phyloP scores from a whole-genome alignment of 2,329 filamentous ascomycete species.

The Pleomassaria siparia region DNA sequence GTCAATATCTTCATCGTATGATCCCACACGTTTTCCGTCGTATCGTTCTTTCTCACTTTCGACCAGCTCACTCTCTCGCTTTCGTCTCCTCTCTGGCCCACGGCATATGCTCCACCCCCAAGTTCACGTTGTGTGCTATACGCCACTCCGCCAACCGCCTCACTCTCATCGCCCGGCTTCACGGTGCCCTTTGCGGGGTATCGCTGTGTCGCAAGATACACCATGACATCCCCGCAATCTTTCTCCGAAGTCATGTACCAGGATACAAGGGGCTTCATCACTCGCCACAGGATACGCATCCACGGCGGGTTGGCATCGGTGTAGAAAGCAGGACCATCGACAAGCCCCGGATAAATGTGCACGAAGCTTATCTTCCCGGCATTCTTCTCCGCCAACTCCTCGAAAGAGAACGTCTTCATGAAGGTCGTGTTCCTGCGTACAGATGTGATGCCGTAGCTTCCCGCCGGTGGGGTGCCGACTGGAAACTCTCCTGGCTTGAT shows the following conservation, averaged over 20 bases:
- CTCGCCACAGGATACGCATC: slow-evolving; percentile 29
- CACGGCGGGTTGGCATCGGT: slow-evolving; percentile 28
- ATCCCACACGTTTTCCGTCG: slow-evolving; percentile 3
- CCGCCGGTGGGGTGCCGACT: slow-evolving; percentile 23
- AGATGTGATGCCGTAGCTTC: slow-evolving; percentile 27
- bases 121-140: slow-evolving; percentile 7
- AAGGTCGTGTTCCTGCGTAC: slow-evolving; percentile 33
- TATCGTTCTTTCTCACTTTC: slow-evolving; percentile 7
- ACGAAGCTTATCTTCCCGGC: slow-evolving; percentile 25
- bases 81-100: slow-evolving; percentile 21
- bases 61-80: slow-evolving; percentile 18
- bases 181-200: slow-evolving; percentile 17
- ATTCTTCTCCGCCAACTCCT: slow-evolving; percentile 29
- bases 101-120: slow-evolving; percentile 6
- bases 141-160: slow-evolving; percentile 3
- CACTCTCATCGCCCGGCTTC: not conserved
- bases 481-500: slow-evolving; percentile 27
- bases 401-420: slow-evolving; percentile 38
- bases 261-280: slow-evolving; percentile 24
- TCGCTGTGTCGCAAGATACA: slow-evolving; percentile 19
- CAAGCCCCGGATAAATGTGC: slow-evolving; percentile 40
- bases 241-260: slow-evolving; percentile 24
- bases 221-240: slow-evolving; percentile 35
- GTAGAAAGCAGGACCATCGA: slow-evolving; percentile 32
- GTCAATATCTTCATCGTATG: slow-evolving; percentile 1